A percentile compares a stretch with the other conserved stretches of the same genome.
Conservation (phyloP, 2,329 filamentous ascomycete species). For the Allantophomopsis lycopodina region DNA sequence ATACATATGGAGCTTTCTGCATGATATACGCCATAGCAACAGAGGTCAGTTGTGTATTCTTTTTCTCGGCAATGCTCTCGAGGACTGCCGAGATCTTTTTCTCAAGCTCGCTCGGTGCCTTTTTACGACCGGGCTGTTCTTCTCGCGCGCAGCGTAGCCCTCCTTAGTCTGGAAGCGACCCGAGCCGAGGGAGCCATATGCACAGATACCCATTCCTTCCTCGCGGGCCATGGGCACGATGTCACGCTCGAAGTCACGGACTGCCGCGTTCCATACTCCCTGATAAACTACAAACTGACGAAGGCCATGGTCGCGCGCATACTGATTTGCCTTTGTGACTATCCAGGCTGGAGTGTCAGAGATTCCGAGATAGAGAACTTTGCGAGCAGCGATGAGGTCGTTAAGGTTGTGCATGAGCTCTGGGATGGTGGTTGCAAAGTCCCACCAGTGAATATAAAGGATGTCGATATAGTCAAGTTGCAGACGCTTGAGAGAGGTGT, state of each 20-base stretch:
- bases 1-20: conserved; percentile 37
- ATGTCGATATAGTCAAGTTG: conserved; percentile 24
- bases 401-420: conserved; percentile 41
- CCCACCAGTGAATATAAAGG: conserved; percentile 33
- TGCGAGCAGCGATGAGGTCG: conserved; percentile 39
- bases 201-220: conserved; percentile 37
- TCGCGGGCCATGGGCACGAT: conserved; percentile 39
- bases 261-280: conserved; percentile 42
- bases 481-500: conserved; percentile 23
- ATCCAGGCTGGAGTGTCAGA: conserved; percentile 57
- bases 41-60: conserved; percentile 34
- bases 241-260: conserved; percentile 47
- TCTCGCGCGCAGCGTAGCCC: conserved; percentile 19
- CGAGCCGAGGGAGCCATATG: conserved; percentile 33
- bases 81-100: conserved; percentile 37
- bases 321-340: conserved; percentile 49
- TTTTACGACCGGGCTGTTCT: conserved; percentile 20
- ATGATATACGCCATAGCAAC: conserved; percentile 41
- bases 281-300: conserved; percentile 47
- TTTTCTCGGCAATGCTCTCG: conserved; percentile 39
- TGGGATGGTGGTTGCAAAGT: conserved; percentile 27
- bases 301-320: conserved; percentile 18
- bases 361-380: conserved; percentile 55
- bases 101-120: conserved; percentile 12
- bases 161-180: conserved; percentile 27